Base-by-base conservation (phyloP, 2,329 filamentous ascomycete species). In the Calonectria montana region DNA sequence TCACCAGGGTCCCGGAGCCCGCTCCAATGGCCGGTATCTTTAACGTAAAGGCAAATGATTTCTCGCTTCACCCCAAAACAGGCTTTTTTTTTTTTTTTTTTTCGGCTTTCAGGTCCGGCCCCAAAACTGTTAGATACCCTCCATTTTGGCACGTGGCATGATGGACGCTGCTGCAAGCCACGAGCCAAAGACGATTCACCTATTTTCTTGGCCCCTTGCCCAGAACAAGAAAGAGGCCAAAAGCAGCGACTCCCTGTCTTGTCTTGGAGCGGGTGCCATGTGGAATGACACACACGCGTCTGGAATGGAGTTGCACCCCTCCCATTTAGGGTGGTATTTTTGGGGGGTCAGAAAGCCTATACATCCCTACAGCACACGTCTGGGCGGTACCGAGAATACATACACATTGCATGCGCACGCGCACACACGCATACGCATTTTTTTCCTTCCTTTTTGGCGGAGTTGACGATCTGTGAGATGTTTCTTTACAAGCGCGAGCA, bases 101-200 rank as follows among this genome's bases (percentile, higher is more conserved):
- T 68, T 63, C 63, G 66, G 50, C 57, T 68, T 68, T 63, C 39
- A 57, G 48, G 48, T 47, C 43, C 53, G 57, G 65, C 70, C 72
- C 59, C 29, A 57, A 57, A 57, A 57, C 53, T 57, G 53, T 57
- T 57, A 57, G 53, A 57, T 37, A 57, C 75, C 75, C 76, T 47
- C 73, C 57, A 65, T 31, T n/a, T 47, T 25, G 21, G 76, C 76
- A 78, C 76, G 76, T 78, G 76, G 76, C 72, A 57, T 31, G 67
- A 65, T 48, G n/a, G 73, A 68, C 75, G 74, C 75, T 70, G 50
- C 66, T 70, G 71, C 74, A 73, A 72, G 73, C 73, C 71, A 76
- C 65, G 65, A 53, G 59, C 21, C 53, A 47, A 67, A 18, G 37
- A 63, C 63, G 65, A 69, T 55, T 64, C 25, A 45, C 35, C 27